These are phyloP conservation scores for Colletotrichum siamense DNA, from an alignment of 2,329 filamentous ascomycete species.

Conservation along the genomic window DNA sequence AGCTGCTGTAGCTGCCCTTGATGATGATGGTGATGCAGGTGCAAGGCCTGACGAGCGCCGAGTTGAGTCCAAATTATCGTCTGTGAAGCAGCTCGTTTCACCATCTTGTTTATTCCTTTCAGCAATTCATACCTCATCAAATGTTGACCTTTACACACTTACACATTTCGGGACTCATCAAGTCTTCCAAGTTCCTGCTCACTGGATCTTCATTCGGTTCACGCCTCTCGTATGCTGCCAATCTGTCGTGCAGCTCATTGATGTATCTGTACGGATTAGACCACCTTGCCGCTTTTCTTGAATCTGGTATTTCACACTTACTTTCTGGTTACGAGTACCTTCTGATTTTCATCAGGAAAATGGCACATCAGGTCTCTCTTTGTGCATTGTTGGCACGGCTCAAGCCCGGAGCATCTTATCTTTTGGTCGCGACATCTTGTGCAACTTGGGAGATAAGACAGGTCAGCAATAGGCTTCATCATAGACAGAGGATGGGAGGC, in stretches of 20 bases:
- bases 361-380: not conserved
- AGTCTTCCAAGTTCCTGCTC: not conserved
- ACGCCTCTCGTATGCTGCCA: not conserved
- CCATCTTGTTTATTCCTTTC: not conserved
- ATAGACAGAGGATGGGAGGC: not conserved
- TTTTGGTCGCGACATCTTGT: not conserved
- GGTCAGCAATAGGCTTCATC: not conserved
- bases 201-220: not conserved
- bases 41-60: not conserved
- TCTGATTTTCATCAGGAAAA: not conserved
- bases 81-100: not conserved
- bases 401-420: not conserved
- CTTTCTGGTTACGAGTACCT: not conserved
- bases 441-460: not conserved
- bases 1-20: not conserved
- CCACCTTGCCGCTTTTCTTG: not conserved
- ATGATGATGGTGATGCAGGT: not conserved
- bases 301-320: not conserved
- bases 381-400: not conserved
- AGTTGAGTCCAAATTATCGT: not conserved
- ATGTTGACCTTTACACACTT: not conserved
- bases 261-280: not conserved
- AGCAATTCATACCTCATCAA: not conserved
- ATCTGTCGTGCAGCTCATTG: not conserved
- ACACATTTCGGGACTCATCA: not conserved